Conservation (phyloP, 2,329 filamentous ascomycete genomes). For the Malbranchea cinnamomea region DNA sequence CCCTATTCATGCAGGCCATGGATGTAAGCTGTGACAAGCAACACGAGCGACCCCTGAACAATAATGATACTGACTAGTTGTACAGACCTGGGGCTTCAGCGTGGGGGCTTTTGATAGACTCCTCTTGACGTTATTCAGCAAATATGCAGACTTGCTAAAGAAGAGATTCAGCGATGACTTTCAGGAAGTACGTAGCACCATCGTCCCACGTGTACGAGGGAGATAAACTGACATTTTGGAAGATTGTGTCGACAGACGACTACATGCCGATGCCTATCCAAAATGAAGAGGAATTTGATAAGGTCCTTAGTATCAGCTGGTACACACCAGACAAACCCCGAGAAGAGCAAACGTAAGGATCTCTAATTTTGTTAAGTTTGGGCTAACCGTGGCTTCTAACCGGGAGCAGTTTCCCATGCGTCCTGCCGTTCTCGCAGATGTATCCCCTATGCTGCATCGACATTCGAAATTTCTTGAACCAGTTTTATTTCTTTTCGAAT, state of each 20-base stretch:
- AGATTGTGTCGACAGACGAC: slow-evolving; percentile 76
- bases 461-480: slow-evolving; percentile 91
- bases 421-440: slow-evolving; percentile 98
- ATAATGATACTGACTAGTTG: slow-evolving; percentile 1
- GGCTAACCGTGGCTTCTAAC: slow-evolving; percentile 2
- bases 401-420: slow-evolving; percentile 60
- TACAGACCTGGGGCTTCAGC: slow-evolving; percentile 74
- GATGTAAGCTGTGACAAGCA: slow-evolving; percentile 43
- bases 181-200: slow-evolving; percentile 55
- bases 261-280: slow-evolving; percentile 99
- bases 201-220: too few species aligned
- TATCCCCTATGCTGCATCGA: slow-evolving; percentile 97
- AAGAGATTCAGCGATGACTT: slow-evolving; percentile 89
- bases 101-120: slow-evolving; percentile 70
- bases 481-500: slow-evolving; percentile 95
- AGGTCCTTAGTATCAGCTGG: slow-evolving; percentile 93
- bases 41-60: slow-evolving; percentile 1
- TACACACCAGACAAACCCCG: slow-evolving; percentile 69
- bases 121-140: slow-evolving; percentile 77
- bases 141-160: slow-evolving; percentile 85
- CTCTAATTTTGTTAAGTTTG: slow-evolving; percentile 1
- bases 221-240: slow-evolving; percentile 3
- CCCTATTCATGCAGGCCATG: slow-evolving; percentile 96
- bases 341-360: slow-evolving; percentile 56
- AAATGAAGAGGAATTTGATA: slow-evolving; percentile 79